phyloP scores from a whole-genome alignment of 176 grass and related monocot species.

The Carex kokanica region DNA sequence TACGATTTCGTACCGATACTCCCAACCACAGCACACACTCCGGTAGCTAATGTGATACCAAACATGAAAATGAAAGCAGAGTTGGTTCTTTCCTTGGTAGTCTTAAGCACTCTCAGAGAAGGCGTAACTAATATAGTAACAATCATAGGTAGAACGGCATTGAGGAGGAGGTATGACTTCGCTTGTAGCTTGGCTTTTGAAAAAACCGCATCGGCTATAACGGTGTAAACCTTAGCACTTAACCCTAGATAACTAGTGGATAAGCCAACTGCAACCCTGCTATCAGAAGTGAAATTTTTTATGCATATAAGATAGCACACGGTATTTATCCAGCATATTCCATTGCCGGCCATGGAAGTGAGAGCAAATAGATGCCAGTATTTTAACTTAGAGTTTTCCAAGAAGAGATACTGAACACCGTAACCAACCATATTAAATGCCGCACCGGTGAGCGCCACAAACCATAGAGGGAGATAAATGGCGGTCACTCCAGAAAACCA shows the following conservation, averaged over 20 bases:
- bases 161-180: conserved; percentile 76
- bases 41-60: conserved; percentile 68
- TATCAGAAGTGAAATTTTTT: conserved; percentile 65
- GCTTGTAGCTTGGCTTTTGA: neutral
- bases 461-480: conserved; percentile 63
- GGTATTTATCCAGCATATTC: conserved; percentile 99
- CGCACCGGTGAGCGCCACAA: conserved; percentile 53
- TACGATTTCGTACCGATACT: conserved; percentile 53
- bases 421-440: conserved; percentile 67
- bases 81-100: neutral
- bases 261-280: conserved; percentile 68
- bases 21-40: conserved; percentile 58
- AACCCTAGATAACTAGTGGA: conserved; percentile 86
- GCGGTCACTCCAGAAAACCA: conserved; percentile 78
- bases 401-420: conserved; percentile 79
- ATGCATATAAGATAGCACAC: conserved; percentile 94
- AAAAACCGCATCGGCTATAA: conserved; percentile 41
- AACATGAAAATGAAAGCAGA: conserved; percentile 70
- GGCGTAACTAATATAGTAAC: conserved; percentile 46
- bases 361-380: conserved; percentile 87
- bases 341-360: conserved; percentile 79
- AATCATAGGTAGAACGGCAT: conserved; percentile 65
- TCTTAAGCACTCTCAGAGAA: conserved; percentile 45
- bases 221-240: conserved; percentile 87
- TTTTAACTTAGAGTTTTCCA: conserved; percentile 37